These are phyloP conservation scores for Blastobotrys arbuscula DNA, from an alignment of 1,139 yeast species.

Conservation along the genomic window DNA sequence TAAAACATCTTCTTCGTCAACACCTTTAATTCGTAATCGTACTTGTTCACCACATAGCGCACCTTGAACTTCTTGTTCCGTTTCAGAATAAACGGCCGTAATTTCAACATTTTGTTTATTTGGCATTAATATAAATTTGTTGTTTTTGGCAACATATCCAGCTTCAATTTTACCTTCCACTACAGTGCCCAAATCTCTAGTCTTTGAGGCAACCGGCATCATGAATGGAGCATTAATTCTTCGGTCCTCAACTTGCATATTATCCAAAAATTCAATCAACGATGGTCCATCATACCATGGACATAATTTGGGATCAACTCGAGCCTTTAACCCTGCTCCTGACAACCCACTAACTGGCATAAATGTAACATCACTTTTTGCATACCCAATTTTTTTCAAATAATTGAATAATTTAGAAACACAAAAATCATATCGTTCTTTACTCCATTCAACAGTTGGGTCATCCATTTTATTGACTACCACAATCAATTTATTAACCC, in stretches of 20 bases:
- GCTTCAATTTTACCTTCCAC: conserved; percentile 98
- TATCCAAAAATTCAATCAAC: conserved; percentile 80
- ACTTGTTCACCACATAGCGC: conserved; percentile 98
- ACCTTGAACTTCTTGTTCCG: conserved; percentile 87
- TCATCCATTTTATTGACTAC: conserved; percentile 99
- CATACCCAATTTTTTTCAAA: conserved; percentile 87
- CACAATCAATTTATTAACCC: conserved; percentile 87
- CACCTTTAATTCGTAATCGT: conserved; percentile 84
- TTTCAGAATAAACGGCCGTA: conserved; percentile 81
- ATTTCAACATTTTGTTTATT: conserved; percentile 80
- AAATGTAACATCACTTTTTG: conserved; percentile 73
- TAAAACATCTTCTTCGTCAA: conserved; percentile 93
- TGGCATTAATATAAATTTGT: conserved; percentile 81
- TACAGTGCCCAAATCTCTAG: conserved; percentile 94
- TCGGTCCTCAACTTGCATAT: conserved; percentile 76
- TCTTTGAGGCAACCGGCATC: conserved; percentile 92
- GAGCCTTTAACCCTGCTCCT: conserved; percentile 92
- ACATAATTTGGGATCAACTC: conserved; percentile 62
- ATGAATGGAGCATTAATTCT: conserved; percentile 91
- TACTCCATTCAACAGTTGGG: conserved; percentile 92
- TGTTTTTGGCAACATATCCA: conserved; percentile 83
- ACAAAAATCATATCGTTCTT: conserved; percentile 96
- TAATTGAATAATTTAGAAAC: conserved; percentile 69
- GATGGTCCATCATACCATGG: conserved; percentile 97
- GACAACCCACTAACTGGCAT: conserved; percentile 99